Base-by-base conservation (phyloP, 257 asterid genomes). In the Solanum arcanum region DNA sequence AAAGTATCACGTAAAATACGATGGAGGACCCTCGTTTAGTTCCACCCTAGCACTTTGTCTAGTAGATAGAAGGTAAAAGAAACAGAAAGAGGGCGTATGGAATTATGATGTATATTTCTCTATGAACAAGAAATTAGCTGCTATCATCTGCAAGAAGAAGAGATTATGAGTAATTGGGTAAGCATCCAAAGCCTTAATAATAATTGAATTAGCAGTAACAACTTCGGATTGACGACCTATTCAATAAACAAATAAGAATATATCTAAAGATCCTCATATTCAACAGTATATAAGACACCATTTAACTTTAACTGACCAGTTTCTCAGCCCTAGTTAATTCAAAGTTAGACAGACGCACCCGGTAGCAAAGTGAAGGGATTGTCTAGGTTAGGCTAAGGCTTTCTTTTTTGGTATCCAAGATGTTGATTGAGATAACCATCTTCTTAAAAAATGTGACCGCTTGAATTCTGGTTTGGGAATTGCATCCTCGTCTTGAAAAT, bases 341-440 rank as follows among this genome's bases (percentile, higher is more conserved):
- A 80, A 80, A 80, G 42, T 47, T 47, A 62, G 20, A 49, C 7
- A 46, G 70, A 39, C 29, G 56, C 85, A 41, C 6, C 29, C 33
- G 6, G n/a, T 75, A 27, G 73, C 85, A 60, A 59, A 49, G 37
- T 73, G 80, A 76, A 83, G 37, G 68, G 60, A 46, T 37, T 33
- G 25, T 77, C 46, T 76, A 85, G 62, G 83, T 76, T 60, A 21
- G 52, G 41, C 60, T 47, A 69, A 33, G 20, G 18, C 70, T 21
- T 85, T 88, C 83, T 64, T 44, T 86, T 86, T 66, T 39, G 44
- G 56, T 25, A 73, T 82, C 90, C 88, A 85, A 31, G 66, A 86
- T 46, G 86, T 92, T 7, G 93, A 88, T 86, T 91, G 87, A 29
- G 90, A 87, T 20, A 92, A 77, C 86, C 92, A 86, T 85, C 88